Evolutionary conservation across 2,329 filamentous ascomycete species (phyloP), one percentile per base, ranked within the genome.

Genomic region (Scopulariopsis brevicaulis): DNA sequence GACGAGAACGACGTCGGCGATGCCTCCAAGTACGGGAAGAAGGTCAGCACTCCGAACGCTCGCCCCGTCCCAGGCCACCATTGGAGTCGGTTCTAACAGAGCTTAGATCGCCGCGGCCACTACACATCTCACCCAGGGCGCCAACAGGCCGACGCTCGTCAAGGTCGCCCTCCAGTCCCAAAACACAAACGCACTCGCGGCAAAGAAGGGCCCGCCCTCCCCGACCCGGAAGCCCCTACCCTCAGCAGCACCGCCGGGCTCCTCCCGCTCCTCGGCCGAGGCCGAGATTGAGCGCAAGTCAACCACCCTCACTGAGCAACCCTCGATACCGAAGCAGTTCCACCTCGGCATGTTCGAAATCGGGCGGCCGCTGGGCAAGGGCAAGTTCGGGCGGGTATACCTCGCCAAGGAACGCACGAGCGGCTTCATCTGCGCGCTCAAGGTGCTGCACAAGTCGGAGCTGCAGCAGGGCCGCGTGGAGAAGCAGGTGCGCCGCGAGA

Each of bases 291-390:
- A 85, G 63, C 75, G 77, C 52, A 78, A 78, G 63, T 77, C 78
- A 25, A 69, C 74, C 53, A 68, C 76, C 10, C 70, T 86, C 58
- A 75, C 80, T 59, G 78, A 85, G 54, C 82, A 86, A 66, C 79
- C 83, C 43, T 66, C 70, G 62, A 59, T 74, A 22, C 80, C 79
- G 51, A 85, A 83, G 64, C 72, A 90, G 64, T 92, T 92, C 73
- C 90, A 96, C 68, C 82, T 96, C 4, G 89, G 90, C 72, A 95
- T 95, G 89, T 96, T 96, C 70, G 91, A 96, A 71, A 96, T 95
- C 63, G 89, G 89, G 46, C 87, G 90, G 64, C 89, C 89, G 1
- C 77, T 95, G 3, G 89, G 89, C 57, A 94, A 94, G 73, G 89
- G 89, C 62, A 95, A 94, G 69, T 95, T 94, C 67, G 89, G 89